Evolutionary conservation across 345 rosid genomes (phyloP), one percentile per base, ranked within the genome.

Genomic region (Jatropha curcas): DNA sequence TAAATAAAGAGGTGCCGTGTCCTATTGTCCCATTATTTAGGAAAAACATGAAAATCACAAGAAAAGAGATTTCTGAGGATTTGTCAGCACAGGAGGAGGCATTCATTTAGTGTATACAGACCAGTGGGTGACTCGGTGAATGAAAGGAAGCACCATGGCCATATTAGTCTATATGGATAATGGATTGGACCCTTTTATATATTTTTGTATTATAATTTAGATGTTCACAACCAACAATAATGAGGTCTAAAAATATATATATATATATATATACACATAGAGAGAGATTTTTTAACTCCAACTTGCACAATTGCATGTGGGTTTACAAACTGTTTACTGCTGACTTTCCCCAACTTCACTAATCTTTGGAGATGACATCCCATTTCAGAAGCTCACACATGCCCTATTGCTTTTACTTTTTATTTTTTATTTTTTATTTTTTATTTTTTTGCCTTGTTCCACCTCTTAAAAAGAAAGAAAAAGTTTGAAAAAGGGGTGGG

Each of bases 81-180:
- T 79, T 82, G 78, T 73, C 68, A 73, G 34, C 79, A 57, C 33
- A 59, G 35, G 8, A 43, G 71, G 71, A 41, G 63, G 73, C 79
- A 76, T 63, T 58, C 57, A 62, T 62, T 60, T 74, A 77, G 69
- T 71, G 72, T 27, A 39, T 16, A 17, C 30, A 73, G 68, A 30
- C 71, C 50, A 62, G 64, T 72, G 53, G 76, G 63, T 53, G 71
- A 25, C 41, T 48, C 35, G 56, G 68, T 69, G 30, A 65, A 67
- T 46, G 74, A 57, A 77, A 60, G 31, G 63, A 22, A 70, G 28
- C 45, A 57, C 56, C 25, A 55, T 63, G 53, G 65, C 76, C 79
- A 76, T 45, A 2, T 70, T 60, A 66, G 41, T 37, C 58, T 48
- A 17, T 61, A 28, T 41, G 45, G 6, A 41, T 4, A 41, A 7